Conservation (phyloP, 2,329 filamentous ascomycete genomes). For the Xylariaceae sp. region DNA sequence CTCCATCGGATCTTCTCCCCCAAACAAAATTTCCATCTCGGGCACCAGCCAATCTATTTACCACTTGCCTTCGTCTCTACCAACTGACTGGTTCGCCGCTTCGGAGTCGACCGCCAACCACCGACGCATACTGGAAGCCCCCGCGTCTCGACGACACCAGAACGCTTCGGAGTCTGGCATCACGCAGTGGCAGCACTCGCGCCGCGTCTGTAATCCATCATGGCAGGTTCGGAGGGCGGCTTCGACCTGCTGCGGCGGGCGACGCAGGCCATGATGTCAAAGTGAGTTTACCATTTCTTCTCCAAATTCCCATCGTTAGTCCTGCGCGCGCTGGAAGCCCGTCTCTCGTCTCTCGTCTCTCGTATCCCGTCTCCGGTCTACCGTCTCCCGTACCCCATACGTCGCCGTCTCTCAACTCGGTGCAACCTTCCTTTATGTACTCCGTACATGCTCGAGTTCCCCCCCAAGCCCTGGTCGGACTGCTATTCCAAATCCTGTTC, state of each 20-base stretch:
- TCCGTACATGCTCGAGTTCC: too few relatives aligned
- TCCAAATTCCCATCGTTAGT: too few relatives aligned
- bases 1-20: not conserved
- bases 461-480: too few relatives aligned
- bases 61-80: not conserved
- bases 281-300: conserved; percentile 36
- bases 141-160: not conserved
- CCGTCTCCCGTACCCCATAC: too few relatives aligned
- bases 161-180: conserved; percentile 15
- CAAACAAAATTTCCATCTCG: too few relatives aligned
- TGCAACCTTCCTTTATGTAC: too few relatives aligned
- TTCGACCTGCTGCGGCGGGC: conserved; percentile 53
- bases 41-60: too few relatives aligned
- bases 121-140: conserved; percentile 1
- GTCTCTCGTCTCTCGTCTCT: too few relatives aligned
- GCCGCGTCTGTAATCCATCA: conserved; percentile 22
- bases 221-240: conserved; percentile 46
- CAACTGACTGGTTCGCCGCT: not conserved
- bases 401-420: too few relatives aligned
- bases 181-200: conserved; percentile 9
- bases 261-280: conserved; percentile 57
- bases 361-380: too few relatives aligned
- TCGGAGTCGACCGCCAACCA: not conserved
- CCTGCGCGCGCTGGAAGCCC: too few relatives aligned
- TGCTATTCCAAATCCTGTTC: too few relatives aligned